Evolutionary conservation across 805 yeast species (phyloP), one percentile per base, ranked within the genome.

Genomic region (Candida nitratophila): DNA sequence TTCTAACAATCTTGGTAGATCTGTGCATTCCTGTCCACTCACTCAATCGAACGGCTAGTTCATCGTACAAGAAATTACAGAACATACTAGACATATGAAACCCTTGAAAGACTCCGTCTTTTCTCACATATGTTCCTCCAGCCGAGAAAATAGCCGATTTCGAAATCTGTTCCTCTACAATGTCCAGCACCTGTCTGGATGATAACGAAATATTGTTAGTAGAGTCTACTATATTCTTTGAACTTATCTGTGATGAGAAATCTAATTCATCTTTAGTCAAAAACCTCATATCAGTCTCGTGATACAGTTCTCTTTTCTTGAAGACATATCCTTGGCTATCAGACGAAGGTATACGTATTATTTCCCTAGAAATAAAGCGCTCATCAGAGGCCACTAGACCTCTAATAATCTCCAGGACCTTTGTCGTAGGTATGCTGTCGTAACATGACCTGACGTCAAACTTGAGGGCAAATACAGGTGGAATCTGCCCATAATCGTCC

Each of bases 21-120:
- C 44, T 26, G n/a, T 39, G n/a, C 2, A 30, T 27, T 2, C 60
- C 52, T 6, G 52, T 46, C 3, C 48, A 41, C 1, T 48, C 31
- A n/a, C 58, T 34, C 34, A 56, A 54, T 8, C 50, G 40, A 43
- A 67, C 57, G 14, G 55, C 71, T 27, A 90, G 56, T 1, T 72
- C 68, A 53, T 84, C 88, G 53, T 84, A 83, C 0, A 86, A 74
- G 1, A 88, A 50, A 49, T 88, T 86, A 49, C 95, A 88, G 31
- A 90, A 69, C 5, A 81, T 66, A 1, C 85, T 74, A 45, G 96
- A 91, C 4, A 89, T 60, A 1, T 82, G 79, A 8, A 87, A 76
- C 0, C 98, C 98, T 64, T 90, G 98, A 43, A 83, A 89, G 0
- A 91, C 70, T 0, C 98, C 98, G 10, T 65, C 60, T 37, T 65